phyloP scores from a whole-genome alignment of 345 rosid species.

The Salix arbutifolia region DNA sequence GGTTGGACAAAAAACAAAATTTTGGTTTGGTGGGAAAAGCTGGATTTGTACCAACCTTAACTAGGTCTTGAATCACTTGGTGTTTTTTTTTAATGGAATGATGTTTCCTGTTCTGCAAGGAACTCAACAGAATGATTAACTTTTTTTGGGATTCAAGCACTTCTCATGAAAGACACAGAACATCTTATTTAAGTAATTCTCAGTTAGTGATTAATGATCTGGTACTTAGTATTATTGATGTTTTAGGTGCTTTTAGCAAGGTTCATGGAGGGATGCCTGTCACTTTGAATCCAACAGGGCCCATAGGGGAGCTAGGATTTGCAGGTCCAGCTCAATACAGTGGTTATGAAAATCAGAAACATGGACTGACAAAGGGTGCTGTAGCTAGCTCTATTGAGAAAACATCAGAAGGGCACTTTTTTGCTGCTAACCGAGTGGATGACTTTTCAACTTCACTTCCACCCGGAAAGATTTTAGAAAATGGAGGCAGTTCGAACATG shows the following conservation, averaged over 20 bases:
- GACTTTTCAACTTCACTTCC: conserved; percentile 28
- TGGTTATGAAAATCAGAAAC: conserved; percentile 26
- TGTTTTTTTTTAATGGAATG: neutral
- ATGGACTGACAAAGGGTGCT: conserved; percentile 16
- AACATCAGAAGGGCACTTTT: conserved; percentile 24
- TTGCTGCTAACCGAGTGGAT: conserved; percentile 35
- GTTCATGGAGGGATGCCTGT: conserved; percentile 46
- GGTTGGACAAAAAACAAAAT: neutral
- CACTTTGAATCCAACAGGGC: conserved; percentile 27
- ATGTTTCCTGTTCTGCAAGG: neutral
- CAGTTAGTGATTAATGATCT: neutral
- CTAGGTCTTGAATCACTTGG: neutral
- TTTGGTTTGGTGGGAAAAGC: neutral
- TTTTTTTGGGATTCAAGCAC: neutral
- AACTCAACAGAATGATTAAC: neutral
- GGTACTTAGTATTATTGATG: conserved; percentile 6
- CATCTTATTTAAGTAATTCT: neutral
- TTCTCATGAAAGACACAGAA: neutral
- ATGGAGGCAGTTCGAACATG: conserved; percentile 41
- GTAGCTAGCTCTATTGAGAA: conserved; percentile 21
- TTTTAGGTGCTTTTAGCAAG: conserved; percentile 52
- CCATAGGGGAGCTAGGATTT: conserved; percentile 35
- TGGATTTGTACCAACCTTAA: neutral
- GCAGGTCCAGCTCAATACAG: conserved; percentile 29
- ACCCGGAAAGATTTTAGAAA: conserved; percentile 42